A percentile compares a stretch with the other conserved stretches of the same genome.
Evolutionary conservation across 2,329 filamentous ascomycete species (phyloP).

Genomic region (Aureobasidium sp.): DNA sequence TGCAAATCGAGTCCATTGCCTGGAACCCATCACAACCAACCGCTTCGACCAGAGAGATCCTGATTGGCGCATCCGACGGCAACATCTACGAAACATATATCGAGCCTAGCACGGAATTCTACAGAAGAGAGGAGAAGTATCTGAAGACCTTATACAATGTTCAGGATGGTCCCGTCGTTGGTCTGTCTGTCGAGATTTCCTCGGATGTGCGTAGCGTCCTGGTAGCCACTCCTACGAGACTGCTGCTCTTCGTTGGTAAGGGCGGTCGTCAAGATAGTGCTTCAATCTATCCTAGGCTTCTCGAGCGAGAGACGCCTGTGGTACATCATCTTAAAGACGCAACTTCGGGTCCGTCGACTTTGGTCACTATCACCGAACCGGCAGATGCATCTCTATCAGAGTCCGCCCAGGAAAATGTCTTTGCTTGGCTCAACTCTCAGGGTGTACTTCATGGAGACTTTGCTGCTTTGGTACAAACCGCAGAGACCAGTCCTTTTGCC

Average conservation of each 20-base stretch:
- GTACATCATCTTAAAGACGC: constrained; percentile 60
- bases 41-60: constrained; percentile 86
- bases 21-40: constrained; percentile 94
- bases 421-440: constrained; percentile 83
- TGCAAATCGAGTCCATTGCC: constrained; percentile 78
- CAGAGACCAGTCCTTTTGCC: constrained; percentile 56
- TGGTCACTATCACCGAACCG: constrained; percentile 70
- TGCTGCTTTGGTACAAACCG: constrained; percentile 39
- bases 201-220: constrained; percentile 69
- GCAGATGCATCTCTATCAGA: constrained; percentile 44
- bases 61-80: constrained; percentile 85
- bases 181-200: constrained; percentile 73
- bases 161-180: constrained; percentile 73
- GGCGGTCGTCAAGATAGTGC: constrained; percentile 63
- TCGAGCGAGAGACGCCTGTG: constrained; percentile 75
- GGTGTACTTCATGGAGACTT: constrained; percentile 81
- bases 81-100: constrained; percentile 94
- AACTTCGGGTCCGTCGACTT: constrained; percentile 49
- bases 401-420: constrained; percentile 54
- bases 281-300: constrained; percentile 78
- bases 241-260: constrained; percentile 76
- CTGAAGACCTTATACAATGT: constrained; percentile 75
- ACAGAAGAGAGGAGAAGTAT: constrained; percentile 89
- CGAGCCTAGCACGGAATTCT: constrained; percentile 90
- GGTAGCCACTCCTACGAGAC: constrained; percentile 65